phyloP scores from a whole-genome alignment of 2,329 filamentous ascomycete genomes.

The Cercospora brassicicola region DNA sequence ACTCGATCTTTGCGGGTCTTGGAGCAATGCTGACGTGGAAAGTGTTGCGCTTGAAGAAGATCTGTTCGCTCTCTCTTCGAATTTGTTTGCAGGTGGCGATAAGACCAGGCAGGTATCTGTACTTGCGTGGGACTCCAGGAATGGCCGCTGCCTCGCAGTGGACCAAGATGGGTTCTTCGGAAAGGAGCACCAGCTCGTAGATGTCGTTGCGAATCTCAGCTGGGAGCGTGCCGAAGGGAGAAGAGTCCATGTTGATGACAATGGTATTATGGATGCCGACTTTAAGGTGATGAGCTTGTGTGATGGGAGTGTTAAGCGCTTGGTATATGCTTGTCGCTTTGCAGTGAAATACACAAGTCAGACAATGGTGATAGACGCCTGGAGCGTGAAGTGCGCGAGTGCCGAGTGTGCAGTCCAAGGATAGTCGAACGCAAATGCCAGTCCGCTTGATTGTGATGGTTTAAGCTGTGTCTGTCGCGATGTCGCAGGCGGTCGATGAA shows the following conservation, averaged over 20 bases:
- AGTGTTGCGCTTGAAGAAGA: not conserved
- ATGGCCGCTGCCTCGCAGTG: not conserved
- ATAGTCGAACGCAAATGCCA: not conserved
- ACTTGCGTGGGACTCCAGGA: not conserved
- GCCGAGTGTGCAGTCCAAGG: not conserved
- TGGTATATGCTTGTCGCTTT: not conserved
- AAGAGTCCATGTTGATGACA: not conserved
- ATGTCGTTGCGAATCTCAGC: not conserved
- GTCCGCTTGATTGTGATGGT: no score
- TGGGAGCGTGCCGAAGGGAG: not conserved
- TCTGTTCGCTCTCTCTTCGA: not conserved
- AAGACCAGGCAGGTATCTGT: not conserved
- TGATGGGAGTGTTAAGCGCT: not conserved
- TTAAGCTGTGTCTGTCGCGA: not conserved
- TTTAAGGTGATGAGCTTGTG: not conserved
- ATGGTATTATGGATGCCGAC: not conserved
- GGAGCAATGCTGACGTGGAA: not conserved
- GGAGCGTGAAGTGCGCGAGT: not conserved
- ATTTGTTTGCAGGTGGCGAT: slow-evolving; percentile 1
- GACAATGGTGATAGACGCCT: not conserved
- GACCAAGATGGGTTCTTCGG: not conserved
- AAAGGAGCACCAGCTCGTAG: not conserved
- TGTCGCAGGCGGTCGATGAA: not conserved
- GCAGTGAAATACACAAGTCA: not conserved
- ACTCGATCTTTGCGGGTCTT: not conserved